A percentile compares a stretch with the other conserved stretches of the same genome.
These are phyloP conservation scores for Colletotrichum sp. DNA, from an alignment of 2,329 filamentous ascomycete genomes.

Conservation along the genomic window DNA sequence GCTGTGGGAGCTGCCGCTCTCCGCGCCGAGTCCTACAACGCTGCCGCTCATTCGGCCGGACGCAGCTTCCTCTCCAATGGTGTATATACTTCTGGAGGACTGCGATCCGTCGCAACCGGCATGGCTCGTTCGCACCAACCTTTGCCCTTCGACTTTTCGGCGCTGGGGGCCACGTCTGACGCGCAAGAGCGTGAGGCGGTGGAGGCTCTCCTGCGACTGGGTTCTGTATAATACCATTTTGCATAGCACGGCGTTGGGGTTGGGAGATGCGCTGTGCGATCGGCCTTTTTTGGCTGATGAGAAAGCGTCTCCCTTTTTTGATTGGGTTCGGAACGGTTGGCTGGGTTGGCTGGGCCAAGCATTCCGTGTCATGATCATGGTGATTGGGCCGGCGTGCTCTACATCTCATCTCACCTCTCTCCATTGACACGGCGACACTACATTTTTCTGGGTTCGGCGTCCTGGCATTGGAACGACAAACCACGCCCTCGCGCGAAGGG, in stretches of 20 bases:
- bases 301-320: constrained; percentile 5
- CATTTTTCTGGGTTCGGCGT: constrained; percentile 20
- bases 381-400: constrained; percentile 36
- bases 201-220: constrained; percentile 80
- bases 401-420: constrained; percentile 24
- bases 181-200: constrained; percentile 82
- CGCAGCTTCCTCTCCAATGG: constrained; percentile 46
- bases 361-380: constrained; percentile 33
- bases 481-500: constrained; percentile 20
- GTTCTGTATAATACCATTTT: constrained; percentile 71
- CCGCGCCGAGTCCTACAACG: constrained; percentile 68
- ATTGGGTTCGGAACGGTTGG: constrained; percentile 1
- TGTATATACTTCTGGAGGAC: constrained; percentile 51
- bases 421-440: constrained; percentile 31
- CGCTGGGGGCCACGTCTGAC: constrained; percentile 59
- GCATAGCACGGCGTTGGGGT: constrained; percentile 58
- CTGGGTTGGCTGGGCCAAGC: constrained; percentile 28
- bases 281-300: constrained; percentile 1
- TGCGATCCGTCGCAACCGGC: constrained; percentile 57
- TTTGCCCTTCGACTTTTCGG: constrained; percentile 56
- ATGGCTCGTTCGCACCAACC: constrained; percentile 60
- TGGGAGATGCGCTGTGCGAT: constrained; percentile 15
- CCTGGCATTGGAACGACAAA: constrained; percentile 17
- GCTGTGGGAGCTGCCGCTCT: constrained; percentile 86
- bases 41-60: constrained; percentile 55